phyloP scores from a whole-genome alignment of 2,329 filamentous ascomycete genomes.

The Ambrosiella cleistominuta region DNA sequence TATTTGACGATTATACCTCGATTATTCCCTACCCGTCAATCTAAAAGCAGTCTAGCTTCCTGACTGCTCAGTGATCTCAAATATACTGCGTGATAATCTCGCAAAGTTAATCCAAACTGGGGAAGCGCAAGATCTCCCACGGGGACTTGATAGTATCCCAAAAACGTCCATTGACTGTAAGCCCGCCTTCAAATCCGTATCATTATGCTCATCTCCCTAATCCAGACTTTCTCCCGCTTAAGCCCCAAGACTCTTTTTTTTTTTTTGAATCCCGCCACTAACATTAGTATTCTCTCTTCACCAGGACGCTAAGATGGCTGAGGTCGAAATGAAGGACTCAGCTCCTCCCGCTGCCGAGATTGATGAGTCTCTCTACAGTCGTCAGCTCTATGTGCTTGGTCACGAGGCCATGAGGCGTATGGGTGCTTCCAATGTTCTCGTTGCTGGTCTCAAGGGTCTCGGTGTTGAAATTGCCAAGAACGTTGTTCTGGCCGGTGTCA shows the following conservation, averaged over 20 bases:
- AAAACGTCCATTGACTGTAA: constrained; percentile 45
- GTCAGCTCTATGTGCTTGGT: constrained; percentile 54
- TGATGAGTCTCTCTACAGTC: constrained; percentile 57
- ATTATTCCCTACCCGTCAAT: too few relatives aligned
- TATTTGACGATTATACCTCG: too few relatives aligned
- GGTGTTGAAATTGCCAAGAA: constrained; percentile 99
- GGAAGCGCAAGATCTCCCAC: constrained; percentile 50
- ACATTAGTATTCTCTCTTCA: constrained; percentile 12
- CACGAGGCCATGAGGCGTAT: constrained; percentile 96
- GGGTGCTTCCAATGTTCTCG: constrained; percentile 84
- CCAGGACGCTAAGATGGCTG: constrained; percentile 35
- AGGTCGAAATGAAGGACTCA: constrained; percentile 33
- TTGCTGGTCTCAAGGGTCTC: constrained; percentile 80
- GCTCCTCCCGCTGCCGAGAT: constrained; percentile 40
- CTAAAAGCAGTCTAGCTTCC: not conserved
- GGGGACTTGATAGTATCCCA: constrained; percentile 38
- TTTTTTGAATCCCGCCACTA: constrained; percentile 4
- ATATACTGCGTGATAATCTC: not conserved
- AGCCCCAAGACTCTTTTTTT: not conserved
- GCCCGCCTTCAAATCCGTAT: constrained; percentile 17
- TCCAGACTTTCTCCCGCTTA: not conserved
- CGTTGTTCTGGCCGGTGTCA: constrained; percentile 91
- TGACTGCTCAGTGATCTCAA: not conserved
- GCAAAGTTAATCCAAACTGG: constrained; percentile 30
- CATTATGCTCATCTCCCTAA: not conserved